Percentiles rank a stretch among this genome's conserved stretches.
phyloP scores from a whole-genome alignment of 2,329 filamentous ascomycete genomes.

The Fusarium nematophilum region DNA sequence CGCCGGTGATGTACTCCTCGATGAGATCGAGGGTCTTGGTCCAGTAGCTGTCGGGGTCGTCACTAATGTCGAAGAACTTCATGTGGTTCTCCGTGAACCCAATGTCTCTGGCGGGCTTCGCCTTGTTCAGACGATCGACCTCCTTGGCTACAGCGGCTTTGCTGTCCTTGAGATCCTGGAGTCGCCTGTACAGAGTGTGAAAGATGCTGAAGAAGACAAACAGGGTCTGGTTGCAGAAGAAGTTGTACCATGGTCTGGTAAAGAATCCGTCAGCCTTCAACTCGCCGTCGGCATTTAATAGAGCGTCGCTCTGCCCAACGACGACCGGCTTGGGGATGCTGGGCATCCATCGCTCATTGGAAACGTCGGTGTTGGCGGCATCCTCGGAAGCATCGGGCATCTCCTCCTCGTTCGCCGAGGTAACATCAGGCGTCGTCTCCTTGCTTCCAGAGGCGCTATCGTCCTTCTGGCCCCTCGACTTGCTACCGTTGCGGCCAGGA shows the following conservation, averaged over 20 bases:
- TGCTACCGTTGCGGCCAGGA: slow-evolving; percentile 76
- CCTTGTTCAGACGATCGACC: slow-evolving; percentile 76
- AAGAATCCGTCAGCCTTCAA: slow-evolving; percentile 84
- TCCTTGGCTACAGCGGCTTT: slow-evolving; percentile 78
- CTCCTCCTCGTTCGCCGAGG: slow-evolving; percentile 82
- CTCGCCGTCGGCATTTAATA: slow-evolving; percentile 69
- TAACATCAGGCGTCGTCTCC: slow-evolving; percentile 87
- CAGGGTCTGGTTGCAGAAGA: slow-evolving; percentile 91
- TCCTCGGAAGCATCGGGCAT: slow-evolving; percentile 72
- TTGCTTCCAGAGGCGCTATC: slow-evolving; percentile 85
- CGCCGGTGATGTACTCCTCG: slow-evolving; percentile 85
- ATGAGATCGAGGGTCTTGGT: slow-evolving; percentile 85
- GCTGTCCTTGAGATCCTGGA: slow-evolving; percentile 85
- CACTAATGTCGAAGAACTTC: slow-evolving; percentile 78
- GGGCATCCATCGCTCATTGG: slow-evolving; percentile 74
- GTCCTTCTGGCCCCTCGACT: slow-evolving; percentile 78
- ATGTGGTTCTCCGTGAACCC: slow-evolving; percentile 83
- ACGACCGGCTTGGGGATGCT: slow-evolving; percentile 67
- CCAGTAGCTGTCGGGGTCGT: slow-evolving; percentile 79
- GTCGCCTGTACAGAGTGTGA: slow-evolving; percentile 86
- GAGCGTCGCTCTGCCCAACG: slow-evolving; percentile 62
- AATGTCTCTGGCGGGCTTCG: slow-evolving; percentile 85
- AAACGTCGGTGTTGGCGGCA: slow-evolving; percentile 68
- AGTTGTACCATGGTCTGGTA: slow-evolving; percentile 82
- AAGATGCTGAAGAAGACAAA: slow-evolving; percentile 97